Base-by-base conservation (phyloP, 768 basidiomycete genomes). In the Amylocystis lapponica region DNA sequence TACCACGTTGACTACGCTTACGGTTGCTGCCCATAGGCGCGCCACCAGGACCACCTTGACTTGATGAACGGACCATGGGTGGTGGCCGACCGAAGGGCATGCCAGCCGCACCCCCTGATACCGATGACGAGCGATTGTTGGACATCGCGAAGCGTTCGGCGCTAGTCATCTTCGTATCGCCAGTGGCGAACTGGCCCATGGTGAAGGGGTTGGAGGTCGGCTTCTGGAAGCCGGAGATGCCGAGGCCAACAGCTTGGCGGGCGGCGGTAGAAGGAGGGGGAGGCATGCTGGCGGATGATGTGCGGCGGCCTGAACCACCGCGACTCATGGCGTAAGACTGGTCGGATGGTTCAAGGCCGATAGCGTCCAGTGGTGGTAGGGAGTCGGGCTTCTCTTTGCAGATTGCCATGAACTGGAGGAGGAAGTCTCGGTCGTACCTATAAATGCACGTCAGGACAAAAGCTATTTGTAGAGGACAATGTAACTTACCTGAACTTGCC, bases 361-460 rank as follows among this genome's bases (percentile, higher is more conserved):
- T 84, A 9, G 85, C 83, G 52, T 92, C 90, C 43, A 97, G 76
- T 47, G 90, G 79, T 29, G 91, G 90, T 22, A 97, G 81, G 42
- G 76, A 74, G 41, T 89, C 90, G 3, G 95, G 95, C 64, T 92
- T 94, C 68, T 97, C 95, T 64, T 81, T 88, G 74, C 95, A 99
- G 47, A 95, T 66, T 19, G 68, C 66, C 88, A 96, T 93, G 70
- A 99, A 99, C 60, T 99, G 95, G 46, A 99, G 66, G 22, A 99
- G 76, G 79, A 99, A 99, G n/a, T 94, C 91, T 27, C 94, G 91
- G 62, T 97, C 92, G 61, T 99, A 99, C 57, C 95, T 91, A 48
- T 20, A 27, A 43, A 21, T 11, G 16, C 16, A 6, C 41, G 17
- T 19, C 22, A 19, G 36, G 47, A 36, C 21, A 37, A 8, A 40